Percentiles rank a stretch among this genome's conserved stretches.
phyloP scores from a whole-genome alignment of 1,284 basidiomycete species.

The Marasmius oreades region DNA sequence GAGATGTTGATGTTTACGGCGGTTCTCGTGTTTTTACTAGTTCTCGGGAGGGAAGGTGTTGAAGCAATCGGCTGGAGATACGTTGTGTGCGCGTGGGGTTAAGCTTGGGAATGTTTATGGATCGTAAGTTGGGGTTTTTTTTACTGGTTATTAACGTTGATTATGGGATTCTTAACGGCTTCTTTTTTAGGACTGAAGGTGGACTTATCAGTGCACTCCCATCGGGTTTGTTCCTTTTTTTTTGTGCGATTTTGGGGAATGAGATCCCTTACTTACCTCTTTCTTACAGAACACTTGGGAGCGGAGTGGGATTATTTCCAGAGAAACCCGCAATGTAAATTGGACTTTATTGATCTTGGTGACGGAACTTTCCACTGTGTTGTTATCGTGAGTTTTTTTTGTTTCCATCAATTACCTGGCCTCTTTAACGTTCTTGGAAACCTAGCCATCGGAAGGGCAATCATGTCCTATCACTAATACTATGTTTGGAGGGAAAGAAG shows the following conservation, averaged over 20 bases:
- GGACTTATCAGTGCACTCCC: background rate
- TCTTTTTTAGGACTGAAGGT: background rate
- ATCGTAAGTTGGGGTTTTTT: background rate
- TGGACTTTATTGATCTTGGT: background rate
- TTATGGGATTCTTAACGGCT: no score
- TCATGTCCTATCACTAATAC: background rate
- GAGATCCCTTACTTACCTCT: background rate
- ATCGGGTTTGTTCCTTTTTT: background rate
- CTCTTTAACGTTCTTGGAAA: background rate
- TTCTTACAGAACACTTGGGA: background rate
- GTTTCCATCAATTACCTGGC: no score
- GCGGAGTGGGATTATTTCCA: conserved; percentile 1
- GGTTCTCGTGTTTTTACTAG: background rate
- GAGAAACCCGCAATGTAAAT: background rate
- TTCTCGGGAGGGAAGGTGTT: background rate
- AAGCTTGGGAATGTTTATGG: background rate
- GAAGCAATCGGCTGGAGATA: background rate
- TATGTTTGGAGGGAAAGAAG: background rate
- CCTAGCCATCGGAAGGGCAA: background rate
- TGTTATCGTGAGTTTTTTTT: background rate
- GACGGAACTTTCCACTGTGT: background rate
- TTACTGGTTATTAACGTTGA: background rate
- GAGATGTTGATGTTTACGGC: no score
- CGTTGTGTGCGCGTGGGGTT: background rate
- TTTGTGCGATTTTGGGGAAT: background rate